Percentiles rank a stretch among this genome's conserved stretches.
phyloP scores from a whole-genome alignment of 2,329 filamentous ascomycete species.

The Fusarium udum region DNA sequence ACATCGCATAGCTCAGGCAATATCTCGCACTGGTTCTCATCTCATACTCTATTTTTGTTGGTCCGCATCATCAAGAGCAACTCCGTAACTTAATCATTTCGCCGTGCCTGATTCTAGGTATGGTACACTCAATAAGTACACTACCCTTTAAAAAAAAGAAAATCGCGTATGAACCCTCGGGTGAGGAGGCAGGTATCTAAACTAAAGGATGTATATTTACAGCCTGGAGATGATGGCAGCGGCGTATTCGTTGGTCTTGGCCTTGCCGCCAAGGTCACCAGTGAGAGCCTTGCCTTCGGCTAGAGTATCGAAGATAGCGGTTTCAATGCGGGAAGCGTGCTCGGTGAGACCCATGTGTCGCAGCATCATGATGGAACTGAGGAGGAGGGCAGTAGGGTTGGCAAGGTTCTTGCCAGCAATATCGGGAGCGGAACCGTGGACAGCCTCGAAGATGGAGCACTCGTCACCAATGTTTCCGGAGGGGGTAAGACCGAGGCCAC shows the following conservation, averaged over 20 bases:
- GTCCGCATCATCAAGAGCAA: slow-evolving; percentile 30
- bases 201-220: slow-evolving; percentile 51
- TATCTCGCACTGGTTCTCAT: slow-evolving; percentile 18
- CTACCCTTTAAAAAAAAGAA: slow-evolving; percentile 41
- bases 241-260: slow-evolving; percentile 95
- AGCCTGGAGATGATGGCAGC: slow-evolving; percentile 83
- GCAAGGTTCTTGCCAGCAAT: slow-evolving; percentile 96
- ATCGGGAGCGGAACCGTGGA: slow-evolving; percentile 96
- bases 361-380: slow-evolving; percentile 99
- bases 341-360: slow-evolving; percentile 93
- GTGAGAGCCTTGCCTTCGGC: slow-evolving; percentile 97
- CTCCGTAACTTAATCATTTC: slow-evolving; percentile 42
- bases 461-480: slow-evolving; percentile 99
- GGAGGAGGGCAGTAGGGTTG: slow-evolving; percentile 95
- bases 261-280: slow-evolving; percentile 93
- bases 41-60: slow-evolving; percentile 16
- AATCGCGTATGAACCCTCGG: slow-evolving; percentile 32
- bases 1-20: slow-evolving; percentile 4
- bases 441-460: slow-evolving; percentile 99
- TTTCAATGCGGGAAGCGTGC: slow-evolving; percentile 89
- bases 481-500: slow-evolving; percentile 94
- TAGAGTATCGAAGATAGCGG: slow-evolving; percentile 92
- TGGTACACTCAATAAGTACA: slow-evolving; percentile 47
- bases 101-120: slow-evolving; percentile 44
- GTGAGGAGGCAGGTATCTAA: slow-evolving; percentile 41